Evolutionary conservation across 1,284 basidiomycete species (phyloP), one percentile per base, ranked within the genome.

Genomic region (Tilletia setariae): DNA sequence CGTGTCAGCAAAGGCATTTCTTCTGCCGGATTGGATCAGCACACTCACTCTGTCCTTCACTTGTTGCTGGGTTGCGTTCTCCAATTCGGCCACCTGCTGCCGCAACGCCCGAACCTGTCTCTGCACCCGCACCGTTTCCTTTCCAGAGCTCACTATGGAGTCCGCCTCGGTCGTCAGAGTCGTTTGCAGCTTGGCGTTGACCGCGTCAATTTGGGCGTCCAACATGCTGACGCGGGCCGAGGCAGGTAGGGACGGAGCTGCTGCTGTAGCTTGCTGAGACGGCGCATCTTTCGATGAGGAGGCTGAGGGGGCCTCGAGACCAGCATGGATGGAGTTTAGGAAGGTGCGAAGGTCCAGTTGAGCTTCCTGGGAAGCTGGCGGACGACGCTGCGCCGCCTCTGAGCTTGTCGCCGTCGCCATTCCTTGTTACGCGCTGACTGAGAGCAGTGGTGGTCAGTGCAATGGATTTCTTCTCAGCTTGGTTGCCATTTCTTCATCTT

Each of bases 171-270:
- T 72, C 30, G 23, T 35, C 30, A 72, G 68, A 0, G 72, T 69
- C 11, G 69, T 46, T n/a, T 71, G 66, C 63, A 76, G 72, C 49
- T 72, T 69, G 7, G 68, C 65, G 8, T 75, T 67, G 13, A 77
- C 68, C 21, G 56, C 69, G n/a, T 74, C 70, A 21, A 72, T 63
- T 56, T 72, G 68, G 16, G 56, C 56, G 16, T 61, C 56, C 28
- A 61, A 19, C 28, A 61, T 25, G 16, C 16, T 61, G 56, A 61
- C 56, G 56, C 28, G 56, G 30, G 56, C 56, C 8, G 56, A 61
- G 56, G 56, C 56, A 0, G 56, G 56, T 7, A 61, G 32, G 13
- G 56, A 61, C 8, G 56, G 30, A 9, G 9, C 35, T 13, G 56
- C 16, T 30, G 56, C 13, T 23, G 53, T 9, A 2, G 53, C 4